Conservation (phyloP, 352 stramenopile genomes). For the Pythium dissimile region DNA sequence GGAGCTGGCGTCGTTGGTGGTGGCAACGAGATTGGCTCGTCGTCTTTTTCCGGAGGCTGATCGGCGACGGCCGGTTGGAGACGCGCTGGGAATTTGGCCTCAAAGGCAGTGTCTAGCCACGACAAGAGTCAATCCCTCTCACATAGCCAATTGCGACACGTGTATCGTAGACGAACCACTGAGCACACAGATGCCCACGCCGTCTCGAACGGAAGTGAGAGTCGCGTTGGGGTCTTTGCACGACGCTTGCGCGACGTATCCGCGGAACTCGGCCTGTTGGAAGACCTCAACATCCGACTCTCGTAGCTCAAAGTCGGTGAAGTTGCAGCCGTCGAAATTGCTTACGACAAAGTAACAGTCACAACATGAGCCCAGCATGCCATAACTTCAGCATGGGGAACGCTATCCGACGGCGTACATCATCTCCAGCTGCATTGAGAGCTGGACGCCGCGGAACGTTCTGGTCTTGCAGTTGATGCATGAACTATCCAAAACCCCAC, state of each 20-base stretch:
- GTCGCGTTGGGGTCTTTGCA: not conserved
- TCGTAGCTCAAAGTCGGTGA: constrained; percentile 7
- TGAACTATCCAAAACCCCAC: too few relatives aligned
- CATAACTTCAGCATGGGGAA: not conserved
- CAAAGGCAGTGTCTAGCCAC: constrained; percentile 2
- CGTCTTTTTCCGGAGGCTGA: too few relatives aligned
- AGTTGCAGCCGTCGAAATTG: not conserved
- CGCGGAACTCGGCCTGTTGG: not conserved
- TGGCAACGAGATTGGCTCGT: too few relatives aligned
- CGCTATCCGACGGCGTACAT: constrained; percentile 13
- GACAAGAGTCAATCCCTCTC: not conserved
- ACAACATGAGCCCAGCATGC: not conserved
- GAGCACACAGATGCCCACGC: constrained; percentile 1
- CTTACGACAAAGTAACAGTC: too few relatives aligned
- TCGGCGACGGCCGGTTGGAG: not conserved
- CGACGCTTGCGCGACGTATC: not conserved
- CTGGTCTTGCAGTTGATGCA: constrained; percentile 3
- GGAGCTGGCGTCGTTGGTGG: too few relatives aligned
- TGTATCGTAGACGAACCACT: too few relatives aligned
- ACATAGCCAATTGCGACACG: too few relatives aligned
- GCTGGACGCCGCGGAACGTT: constrained; percentile 15
- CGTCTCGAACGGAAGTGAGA: not conserved
- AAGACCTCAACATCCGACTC: constrained; percentile 7
- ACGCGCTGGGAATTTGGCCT: not conserved
- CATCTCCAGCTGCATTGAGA: constrained; percentile 5